These are phyloP conservation scores for Citrullus amarus DNA, from an alignment of 306 rosid species.

Conservation along the genomic window DNA sequence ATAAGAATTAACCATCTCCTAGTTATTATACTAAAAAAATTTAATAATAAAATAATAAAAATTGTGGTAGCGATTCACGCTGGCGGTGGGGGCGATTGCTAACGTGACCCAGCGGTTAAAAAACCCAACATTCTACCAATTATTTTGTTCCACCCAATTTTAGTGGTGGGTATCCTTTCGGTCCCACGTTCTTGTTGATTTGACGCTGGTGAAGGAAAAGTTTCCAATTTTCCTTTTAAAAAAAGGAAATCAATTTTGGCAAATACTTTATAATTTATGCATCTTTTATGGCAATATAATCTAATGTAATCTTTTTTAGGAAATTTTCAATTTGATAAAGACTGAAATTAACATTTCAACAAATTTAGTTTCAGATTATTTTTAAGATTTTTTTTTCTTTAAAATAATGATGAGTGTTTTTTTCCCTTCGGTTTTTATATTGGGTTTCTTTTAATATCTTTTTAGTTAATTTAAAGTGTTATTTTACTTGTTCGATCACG, in stretches of 20 bases:
- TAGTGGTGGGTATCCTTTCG: neutral
- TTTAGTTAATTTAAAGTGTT: too few relatives aligned
- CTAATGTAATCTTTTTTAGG: neutral
- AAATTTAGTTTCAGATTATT: neutral
- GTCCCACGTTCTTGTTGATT: neutral
- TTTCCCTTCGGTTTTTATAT: too few relatives aligned
- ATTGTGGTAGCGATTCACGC: slow-evolving; percentile 7
- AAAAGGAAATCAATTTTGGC: neutral
- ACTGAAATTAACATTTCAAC: neutral
- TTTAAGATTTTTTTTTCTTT: neutral
- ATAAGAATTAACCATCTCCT: too few relatives aligned
- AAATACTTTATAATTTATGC: neutral
- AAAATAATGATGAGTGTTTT: too few relatives aligned
- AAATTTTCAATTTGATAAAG: neutral
- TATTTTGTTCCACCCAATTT: neutral
- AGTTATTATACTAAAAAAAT: too few relatives aligned
- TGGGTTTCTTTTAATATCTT: too few relatives aligned
- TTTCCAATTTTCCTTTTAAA: neutral
- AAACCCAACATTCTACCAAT: neutral
- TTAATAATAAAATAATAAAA: neutral
- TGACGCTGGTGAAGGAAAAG: neutral
- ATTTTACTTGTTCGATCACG: too few relatives aligned
- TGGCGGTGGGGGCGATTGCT: slow-evolving; percentile 12
- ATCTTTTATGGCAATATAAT: neutral
- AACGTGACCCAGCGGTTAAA: slow-evolving; percentile 3